Evolutionary conservation across 2,329 filamentous ascomycete genomes (phyloP), one percentile per base, ranked within the genome.

Genomic region (Elsinoe ampelina): DNA sequence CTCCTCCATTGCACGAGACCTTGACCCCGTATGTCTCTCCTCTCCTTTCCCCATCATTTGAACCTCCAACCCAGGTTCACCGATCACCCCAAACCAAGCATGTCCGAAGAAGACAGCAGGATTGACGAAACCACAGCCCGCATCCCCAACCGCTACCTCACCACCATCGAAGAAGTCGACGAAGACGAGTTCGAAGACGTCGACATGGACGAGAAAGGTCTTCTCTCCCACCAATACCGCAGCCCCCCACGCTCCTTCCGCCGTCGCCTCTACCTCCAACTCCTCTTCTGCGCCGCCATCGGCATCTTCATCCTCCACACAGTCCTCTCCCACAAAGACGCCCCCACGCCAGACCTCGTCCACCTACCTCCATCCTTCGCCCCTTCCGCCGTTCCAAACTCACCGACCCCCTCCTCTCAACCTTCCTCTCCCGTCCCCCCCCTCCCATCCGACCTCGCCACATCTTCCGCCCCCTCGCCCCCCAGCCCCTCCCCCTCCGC

Each of bases 151-250:
- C 48, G 34, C 13, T 39, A 52, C 17, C 48, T 52, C n/a, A 52
- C 48, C 26, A 52, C 48, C 10, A 52, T 52, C 48, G 48, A 52
- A 39, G 48, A 52, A 39, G 48, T 52, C 19, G 34, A 52, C 48
- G 48, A 52, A 15, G 48, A 35, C 48, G 48, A 52, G 5, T 52
- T 52, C 17, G 32, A 38, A 19, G 48, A 52, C 48, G 35, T 52
- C 35, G 48, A 36, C 48, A 52, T 52, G 48, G 48, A 52, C 48
- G 48, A 52, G 48, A 52, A 52, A 39, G 48, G 48, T 39, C 48
- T 52, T 17, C 19, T 52, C 7, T 52, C 48, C 7, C 17, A 52
- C 48, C 32, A 52, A 26, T 52, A 52, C 34, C 32, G 48, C 26
- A 36, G 32, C 17, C 48, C 32, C 5, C 13, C 30, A 35, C 48